Conservation (phyloP, 2,329 filamentous ascomycete species). For the Ceratocystis cubensis region DNA sequence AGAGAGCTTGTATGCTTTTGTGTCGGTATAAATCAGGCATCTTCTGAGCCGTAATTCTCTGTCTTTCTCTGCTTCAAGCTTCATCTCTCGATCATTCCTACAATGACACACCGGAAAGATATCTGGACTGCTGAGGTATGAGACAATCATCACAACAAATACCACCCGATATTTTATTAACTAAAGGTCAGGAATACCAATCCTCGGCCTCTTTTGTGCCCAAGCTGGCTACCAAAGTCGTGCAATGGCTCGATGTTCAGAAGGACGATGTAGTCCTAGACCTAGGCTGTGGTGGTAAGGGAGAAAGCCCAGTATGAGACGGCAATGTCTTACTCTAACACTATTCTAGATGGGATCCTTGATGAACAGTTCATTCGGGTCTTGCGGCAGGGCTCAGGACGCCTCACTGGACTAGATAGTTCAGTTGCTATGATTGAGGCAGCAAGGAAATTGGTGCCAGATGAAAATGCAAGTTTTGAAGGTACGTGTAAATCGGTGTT, state of each 20-base stretch:
- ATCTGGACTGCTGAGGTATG: constrained; percentile 33
- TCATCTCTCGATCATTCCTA: neutral
- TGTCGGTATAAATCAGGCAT: neutral
- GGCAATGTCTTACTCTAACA: constrained; percentile 2
- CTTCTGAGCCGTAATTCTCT: neutral
- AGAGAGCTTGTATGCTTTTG: neutral
- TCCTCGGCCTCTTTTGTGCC: constrained; percentile 52
- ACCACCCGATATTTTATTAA: neutral
- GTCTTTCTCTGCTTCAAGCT: neutral
- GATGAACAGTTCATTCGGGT: constrained; percentile 40
- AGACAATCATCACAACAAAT: neutral
- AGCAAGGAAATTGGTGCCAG: constrained; percentile 33
- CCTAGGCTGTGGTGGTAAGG: constrained; percentile 48
- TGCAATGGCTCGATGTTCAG: constrained; percentile 46
- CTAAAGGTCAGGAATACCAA: constrained; percentile 40
- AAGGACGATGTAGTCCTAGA: constrained; percentile 48
- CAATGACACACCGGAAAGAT: constrained; percentile 24
- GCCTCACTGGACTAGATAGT: constrained; percentile 45
- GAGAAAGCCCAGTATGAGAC: neutral
- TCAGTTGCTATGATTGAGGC: constrained; percentile 47
- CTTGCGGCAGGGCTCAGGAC: constrained; percentile 35
- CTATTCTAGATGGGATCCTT: constrained; percentile 42
- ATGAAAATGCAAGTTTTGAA: constrained; percentile 34
- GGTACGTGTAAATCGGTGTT: constrained; percentile 25
- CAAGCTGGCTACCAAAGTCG: constrained; percentile 45